Conservation (phyloP, 2,329 filamentous ascomycete genomes). For the Penicillium janthinellum region DNA sequence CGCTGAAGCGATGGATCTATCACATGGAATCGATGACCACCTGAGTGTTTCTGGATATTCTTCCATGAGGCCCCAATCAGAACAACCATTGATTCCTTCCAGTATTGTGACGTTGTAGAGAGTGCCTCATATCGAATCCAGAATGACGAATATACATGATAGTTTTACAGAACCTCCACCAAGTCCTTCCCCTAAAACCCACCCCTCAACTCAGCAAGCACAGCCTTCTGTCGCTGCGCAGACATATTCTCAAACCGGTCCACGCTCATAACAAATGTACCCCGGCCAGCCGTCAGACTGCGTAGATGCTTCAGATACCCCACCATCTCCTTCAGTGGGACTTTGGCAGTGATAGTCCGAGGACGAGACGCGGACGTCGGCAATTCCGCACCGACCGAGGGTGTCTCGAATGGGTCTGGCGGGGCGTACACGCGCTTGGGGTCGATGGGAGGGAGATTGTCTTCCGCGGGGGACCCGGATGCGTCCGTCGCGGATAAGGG, state of each 20-base stretch:
- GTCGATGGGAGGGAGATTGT: slow-evolving; percentile 59
- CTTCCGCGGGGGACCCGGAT: slow-evolving; percentile 27
- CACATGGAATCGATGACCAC: too few species aligned
- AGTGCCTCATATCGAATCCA: neutral
- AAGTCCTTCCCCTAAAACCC: slow-evolving; percentile 25
- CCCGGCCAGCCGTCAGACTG: slow-evolving; percentile 83
- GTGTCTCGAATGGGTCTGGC: slow-evolving; percentile 70
- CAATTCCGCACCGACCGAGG: slow-evolving; percentile 27
- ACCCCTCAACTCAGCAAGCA: slow-evolving; percentile 51
- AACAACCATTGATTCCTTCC: too few species aligned
- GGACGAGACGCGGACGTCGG: slow-evolving; percentile 48
- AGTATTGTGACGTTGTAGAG: slow-evolving; percentile 8
- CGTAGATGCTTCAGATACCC: slow-evolving; percentile 88
- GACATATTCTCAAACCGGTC: slow-evolving; percentile 71
- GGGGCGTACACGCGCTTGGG: slow-evolving; percentile 79
- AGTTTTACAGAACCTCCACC: slow-evolving; percentile 1
- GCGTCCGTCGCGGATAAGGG: slow-evolving; percentile 33
- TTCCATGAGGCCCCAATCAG: too few species aligned
- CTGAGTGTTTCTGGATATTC: too few species aligned
- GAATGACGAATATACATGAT: neutral
- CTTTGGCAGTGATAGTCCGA: slow-evolving; percentile 74
- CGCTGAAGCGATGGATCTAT: too few species aligned
- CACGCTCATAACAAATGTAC: slow-evolving; percentile 74
- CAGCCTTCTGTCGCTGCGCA: slow-evolving; percentile 59
- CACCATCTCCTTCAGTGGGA: slow-evolving; percentile 95